Percentiles rank a stretch among this genome's conserved stretches.
phyloP scores from a whole-genome alignment of 2,329 filamentous ascomycete genomes.

The Colletotrichum phormii region DNA sequence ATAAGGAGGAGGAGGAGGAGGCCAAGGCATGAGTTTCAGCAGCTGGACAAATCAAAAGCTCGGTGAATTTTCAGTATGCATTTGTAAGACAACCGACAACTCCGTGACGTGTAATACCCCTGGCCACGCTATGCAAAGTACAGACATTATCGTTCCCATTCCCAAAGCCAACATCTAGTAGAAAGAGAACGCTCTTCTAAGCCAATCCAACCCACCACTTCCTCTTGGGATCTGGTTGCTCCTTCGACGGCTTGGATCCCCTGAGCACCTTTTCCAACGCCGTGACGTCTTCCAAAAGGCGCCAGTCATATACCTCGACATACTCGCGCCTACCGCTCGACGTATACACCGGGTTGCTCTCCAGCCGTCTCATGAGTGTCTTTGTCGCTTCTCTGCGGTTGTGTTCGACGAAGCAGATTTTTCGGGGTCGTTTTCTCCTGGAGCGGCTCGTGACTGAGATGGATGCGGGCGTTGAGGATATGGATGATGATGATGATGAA shows the following conservation, averaged over 20 bases:
- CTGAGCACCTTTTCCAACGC: slow-evolving; percentile 49
- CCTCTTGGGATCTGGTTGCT: slow-evolving; percentile 52
- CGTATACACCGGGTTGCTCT: slow-evolving; percentile 43
- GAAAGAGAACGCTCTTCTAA: slow-evolving; percentile 39
- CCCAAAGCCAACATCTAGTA: not conserved
- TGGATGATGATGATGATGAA: not conserved
- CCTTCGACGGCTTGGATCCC: slow-evolving; percentile 5
- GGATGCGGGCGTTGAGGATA: not conserved
- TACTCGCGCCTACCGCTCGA: slow-evolving; percentile 47
- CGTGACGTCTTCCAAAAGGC: slow-evolving; percentile 54
- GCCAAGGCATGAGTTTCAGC: slow-evolving; percentile 16
- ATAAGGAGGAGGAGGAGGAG: slow-evolving; percentile 56
- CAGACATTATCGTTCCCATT: not conserved
- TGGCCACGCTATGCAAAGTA: not conserved
- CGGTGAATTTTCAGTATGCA: not conserved
- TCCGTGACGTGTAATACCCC: not conserved
- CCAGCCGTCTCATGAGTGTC: slow-evolving; percentile 48
- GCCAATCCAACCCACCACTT: slow-evolving; percentile 57
- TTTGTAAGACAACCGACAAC: not conserved
- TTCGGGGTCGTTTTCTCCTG: slow-evolving; percentile 13
- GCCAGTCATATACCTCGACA: slow-evolving; percentile 61
- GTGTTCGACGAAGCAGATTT: slow-evolving; percentile 52
- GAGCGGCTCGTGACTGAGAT: not conserved
- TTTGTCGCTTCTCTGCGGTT: slow-evolving; percentile 43
- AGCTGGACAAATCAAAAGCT: not conserved